Evolutionary conservation across 805 yeast species (phyloP).

Genomic region (Vanderwaltozyma polyspora): DNA sequence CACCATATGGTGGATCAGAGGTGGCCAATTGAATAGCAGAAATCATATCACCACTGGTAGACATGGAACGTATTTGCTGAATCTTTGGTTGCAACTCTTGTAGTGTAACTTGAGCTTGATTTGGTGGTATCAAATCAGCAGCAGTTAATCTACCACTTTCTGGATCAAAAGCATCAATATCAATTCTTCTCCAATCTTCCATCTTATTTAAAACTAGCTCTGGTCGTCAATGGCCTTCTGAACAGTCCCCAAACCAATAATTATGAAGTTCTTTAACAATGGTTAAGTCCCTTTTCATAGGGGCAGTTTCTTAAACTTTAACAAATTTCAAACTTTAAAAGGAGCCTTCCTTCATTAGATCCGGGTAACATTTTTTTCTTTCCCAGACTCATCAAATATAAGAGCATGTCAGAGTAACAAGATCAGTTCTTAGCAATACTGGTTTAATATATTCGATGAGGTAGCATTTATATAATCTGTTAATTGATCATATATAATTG

Average conservation of each 20-base stretch:
- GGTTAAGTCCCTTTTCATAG: neutral
- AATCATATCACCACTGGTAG: slow-evolving; percentile 61
- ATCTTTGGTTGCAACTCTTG: slow-evolving; percentile 46
- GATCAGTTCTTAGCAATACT: too few species aligned
- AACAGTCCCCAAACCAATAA: neutral
- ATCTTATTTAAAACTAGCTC: slow-evolving; percentile 4
- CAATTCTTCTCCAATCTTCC: slow-evolving; percentile 83
- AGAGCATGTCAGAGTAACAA: too few species aligned
- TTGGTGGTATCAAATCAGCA: slow-evolving; percentile 51
- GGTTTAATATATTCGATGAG: too few species aligned
- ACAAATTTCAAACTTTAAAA: neutral
- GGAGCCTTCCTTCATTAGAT: neutral
- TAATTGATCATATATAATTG: too few species aligned
- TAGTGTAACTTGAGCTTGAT: slow-evolving; percentile 37
- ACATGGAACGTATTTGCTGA: slow-evolving; percentile 45
- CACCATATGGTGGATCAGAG: slow-evolving; percentile 74
- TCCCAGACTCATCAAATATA: too few species aligned
- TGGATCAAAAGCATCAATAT: slow-evolving; percentile 83
- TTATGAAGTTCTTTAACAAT: neutral
- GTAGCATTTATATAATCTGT: too few species aligned
- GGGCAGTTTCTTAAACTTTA: neutral
- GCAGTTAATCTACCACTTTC: slow-evolving; percentile 54
- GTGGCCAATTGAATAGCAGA: slow-evolving; percentile 58
- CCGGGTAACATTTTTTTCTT: neutral
- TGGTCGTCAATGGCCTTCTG: neutral